phyloP scores from a whole-genome alignment of 441 rosid genomes.

The Gossypium lobatum region DNA sequence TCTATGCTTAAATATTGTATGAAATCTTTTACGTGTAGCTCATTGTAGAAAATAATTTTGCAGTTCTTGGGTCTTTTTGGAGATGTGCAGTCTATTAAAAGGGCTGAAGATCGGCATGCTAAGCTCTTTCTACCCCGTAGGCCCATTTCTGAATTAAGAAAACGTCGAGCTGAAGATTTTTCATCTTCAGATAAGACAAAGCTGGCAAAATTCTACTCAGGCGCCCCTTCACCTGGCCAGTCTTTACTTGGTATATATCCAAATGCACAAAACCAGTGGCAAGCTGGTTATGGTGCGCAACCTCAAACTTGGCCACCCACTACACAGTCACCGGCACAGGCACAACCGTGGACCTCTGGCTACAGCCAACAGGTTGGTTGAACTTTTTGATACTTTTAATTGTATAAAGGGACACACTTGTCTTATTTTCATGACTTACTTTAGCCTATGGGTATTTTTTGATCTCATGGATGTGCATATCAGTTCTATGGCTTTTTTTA shows the following conservation, averaged over 20 bases:
- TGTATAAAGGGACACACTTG: neutral
- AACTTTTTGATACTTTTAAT: neutral
- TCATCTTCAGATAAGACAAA: constrained; percentile 78
- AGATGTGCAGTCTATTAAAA: constrained; percentile 55
- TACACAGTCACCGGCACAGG: constrained; percentile 48
- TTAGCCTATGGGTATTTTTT: neutral
- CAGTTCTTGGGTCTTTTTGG: constrained; percentile 87
- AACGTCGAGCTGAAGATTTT: constrained; percentile 82
- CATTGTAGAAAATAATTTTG: constrained; percentile 14
- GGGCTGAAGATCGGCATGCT: constrained; percentile 80
- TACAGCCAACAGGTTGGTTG: constrained; percentile 65
- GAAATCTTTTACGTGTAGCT: neutral
- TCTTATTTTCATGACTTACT: constrained; percentile 1
- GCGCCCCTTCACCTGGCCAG: constrained; percentile 53
- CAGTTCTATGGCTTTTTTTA: too few relatives aligned
- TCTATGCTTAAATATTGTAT: neutral
- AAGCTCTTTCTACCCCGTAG: constrained; percentile 64
- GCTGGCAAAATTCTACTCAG: constrained; percentile 54
- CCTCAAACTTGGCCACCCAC: constrained; percentile 86
- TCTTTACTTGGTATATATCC: constrained; percentile 65
- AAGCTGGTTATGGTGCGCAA: constrained; percentile 69
- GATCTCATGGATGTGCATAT: too few relatives aligned
- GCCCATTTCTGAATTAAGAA: constrained; percentile 61
- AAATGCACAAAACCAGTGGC: constrained; percentile 67
- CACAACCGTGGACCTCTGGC: constrained; percentile 61